A percentile compares a stretch with the other conserved stretches of the same genome.
phyloP scores from a whole-genome alignment of 345 rosid genomes.

The Melaleuca alternifolia region DNA sequence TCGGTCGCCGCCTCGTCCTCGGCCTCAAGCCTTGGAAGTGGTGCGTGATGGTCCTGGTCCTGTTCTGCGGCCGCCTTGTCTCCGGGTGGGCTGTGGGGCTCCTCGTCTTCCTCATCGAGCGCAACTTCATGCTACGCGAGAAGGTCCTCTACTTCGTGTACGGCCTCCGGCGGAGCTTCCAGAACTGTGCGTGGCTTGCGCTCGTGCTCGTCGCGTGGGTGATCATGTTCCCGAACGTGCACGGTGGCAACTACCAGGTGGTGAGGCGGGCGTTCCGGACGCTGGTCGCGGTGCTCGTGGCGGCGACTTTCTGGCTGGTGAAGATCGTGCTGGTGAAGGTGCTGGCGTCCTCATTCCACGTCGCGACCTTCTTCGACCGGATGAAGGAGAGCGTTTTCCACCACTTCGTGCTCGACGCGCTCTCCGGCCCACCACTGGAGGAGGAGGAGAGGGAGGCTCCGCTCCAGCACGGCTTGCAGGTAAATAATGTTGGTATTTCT shows the following conservation, averaged over 20 bases:
- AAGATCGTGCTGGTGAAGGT: constrained; percentile 37
- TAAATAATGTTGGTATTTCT: background rate
- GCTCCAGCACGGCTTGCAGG: background rate
- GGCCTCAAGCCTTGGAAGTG: constrained; percentile 43
- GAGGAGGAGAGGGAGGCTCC: constrained; percentile 10
- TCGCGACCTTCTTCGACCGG: constrained; percentile 48
- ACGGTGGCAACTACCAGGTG: constrained; percentile 13
- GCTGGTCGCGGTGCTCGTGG: constrained; percentile 25
- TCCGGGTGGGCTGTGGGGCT: constrained; percentile 22
- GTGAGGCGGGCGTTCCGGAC: constrained; percentile 14
- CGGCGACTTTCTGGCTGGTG: constrained; percentile 45
- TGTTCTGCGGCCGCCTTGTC: constrained; percentile 27
- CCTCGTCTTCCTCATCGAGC: constrained; percentile 20
- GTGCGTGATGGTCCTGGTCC: constrained; percentile 34
- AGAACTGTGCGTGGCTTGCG: constrained; percentile 29
- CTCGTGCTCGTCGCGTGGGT: constrained; percentile 23
- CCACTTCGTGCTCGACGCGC: constrained; percentile 36
- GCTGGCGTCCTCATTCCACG: constrained; percentile 47
- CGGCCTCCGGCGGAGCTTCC: constrained; percentile 25
- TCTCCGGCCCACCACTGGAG: constrained; percentile 36
- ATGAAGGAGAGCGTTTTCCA: constrained; percentile 51
- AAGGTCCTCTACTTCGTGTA: constrained; percentile 35
- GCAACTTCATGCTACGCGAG: constrained; percentile 30
- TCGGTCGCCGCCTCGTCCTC: background rate
- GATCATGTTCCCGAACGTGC: constrained; percentile 17